These are phyloP conservation scores for Pascua sp. DNA, from an alignment of 1,284 basidiomycete genomes.

Conservation along the genomic window DNA sequence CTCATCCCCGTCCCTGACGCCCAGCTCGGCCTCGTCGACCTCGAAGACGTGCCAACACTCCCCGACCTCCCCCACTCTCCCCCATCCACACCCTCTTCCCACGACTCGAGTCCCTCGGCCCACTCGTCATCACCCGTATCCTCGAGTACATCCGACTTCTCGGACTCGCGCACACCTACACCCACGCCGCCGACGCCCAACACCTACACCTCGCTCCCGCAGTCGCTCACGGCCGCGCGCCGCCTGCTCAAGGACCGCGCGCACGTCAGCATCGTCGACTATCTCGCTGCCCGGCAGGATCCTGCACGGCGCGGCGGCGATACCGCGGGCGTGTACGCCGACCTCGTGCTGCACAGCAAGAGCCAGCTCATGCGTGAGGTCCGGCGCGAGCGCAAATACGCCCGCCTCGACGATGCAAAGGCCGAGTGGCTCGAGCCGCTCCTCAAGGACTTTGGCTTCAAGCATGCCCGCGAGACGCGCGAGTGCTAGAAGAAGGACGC, in stretches of 20 bases:
- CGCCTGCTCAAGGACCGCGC: conserved; percentile 29
- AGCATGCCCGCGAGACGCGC: too few species aligned
- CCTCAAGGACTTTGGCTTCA: conserved; percentile 34
- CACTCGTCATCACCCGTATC: too few species aligned
- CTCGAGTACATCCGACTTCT: too few species aligned
- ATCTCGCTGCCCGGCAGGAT: conserved; percentile 29
- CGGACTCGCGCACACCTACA: too few species aligned
- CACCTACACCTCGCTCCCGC: conserved; percentile 24
- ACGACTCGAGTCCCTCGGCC: too few species aligned
- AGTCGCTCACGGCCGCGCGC: conserved; percentile 29
- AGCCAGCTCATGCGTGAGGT: conserved; percentile 25
- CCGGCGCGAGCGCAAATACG: conserved; percentile 17
- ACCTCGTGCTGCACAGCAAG: conserved; percentile 27
- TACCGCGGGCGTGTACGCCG: conserved; percentile 8
- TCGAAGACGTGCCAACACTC: not conserved
- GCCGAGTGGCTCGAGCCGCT: conserved; percentile 41
- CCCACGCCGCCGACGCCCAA: conserved; percentile 1
- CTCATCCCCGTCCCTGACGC: not conserved
- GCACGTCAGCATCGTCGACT: conserved; percentile 42
- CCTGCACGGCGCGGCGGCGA: not conserved
- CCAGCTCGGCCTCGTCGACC: conserved; percentile 28
- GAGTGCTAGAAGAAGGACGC: too few species aligned
- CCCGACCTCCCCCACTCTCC: too few species aligned
- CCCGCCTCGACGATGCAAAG: conserved; percentile 23
- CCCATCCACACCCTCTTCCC: too few species aligned